Base-by-base conservation (phyloP, 2,329 filamentous ascomycete genomes). In the Domatiomyces catenatus region DNA sequence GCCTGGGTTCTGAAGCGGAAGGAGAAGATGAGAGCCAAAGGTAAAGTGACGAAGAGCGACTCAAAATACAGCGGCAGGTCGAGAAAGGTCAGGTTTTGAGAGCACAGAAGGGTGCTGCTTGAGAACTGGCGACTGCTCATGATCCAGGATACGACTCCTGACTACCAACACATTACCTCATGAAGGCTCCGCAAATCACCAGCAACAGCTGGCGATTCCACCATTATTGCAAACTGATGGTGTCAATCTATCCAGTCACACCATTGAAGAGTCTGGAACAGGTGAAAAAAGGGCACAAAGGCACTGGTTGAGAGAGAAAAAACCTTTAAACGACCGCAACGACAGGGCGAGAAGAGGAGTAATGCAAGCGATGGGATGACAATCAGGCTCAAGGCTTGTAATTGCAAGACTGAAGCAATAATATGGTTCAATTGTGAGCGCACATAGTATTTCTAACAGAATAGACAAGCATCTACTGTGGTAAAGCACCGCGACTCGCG, bases 41-140 rank as follows among this genome's bases (percentile, higher is more conserved):
- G 92, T 45, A 95, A 92, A 72, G 77, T 96, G 24, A 90, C 96
- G 59, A 96, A 96, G 73, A 71, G 81, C 1, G 87, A 77, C 50
- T 94, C 86, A 48, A 96, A 93, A 69, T 98, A 94, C 66, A 96
- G 90, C 0, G 92, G 90, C 26, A 75, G 92, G 61, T 94, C 88
- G 72, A 78, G 92, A 67, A 79, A 85, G 52, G 72, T 82, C 50
- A 80, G 80, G 28, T 94, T 94, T 65, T 94, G 72, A 67, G 28
- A 39, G 32, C 32, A 39, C 12, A 15, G n/a, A 12, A 39, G 4
- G 3, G 32, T 15, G 10, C 2, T 39, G 12, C 5, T 4, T 39
- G 5, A 39, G 8, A 4, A 39, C 32, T 12, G 15, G 32, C 5
- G 32, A 39, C 32, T 12, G 12, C 15, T 39, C 12, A 39, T 39